A percentile compares a stretch with the other conserved stretches of the same genome.
phyloP scores from a whole-genome alignment of 1,284 basidiomycete species.

The Ceratobasidium sp. region DNA sequence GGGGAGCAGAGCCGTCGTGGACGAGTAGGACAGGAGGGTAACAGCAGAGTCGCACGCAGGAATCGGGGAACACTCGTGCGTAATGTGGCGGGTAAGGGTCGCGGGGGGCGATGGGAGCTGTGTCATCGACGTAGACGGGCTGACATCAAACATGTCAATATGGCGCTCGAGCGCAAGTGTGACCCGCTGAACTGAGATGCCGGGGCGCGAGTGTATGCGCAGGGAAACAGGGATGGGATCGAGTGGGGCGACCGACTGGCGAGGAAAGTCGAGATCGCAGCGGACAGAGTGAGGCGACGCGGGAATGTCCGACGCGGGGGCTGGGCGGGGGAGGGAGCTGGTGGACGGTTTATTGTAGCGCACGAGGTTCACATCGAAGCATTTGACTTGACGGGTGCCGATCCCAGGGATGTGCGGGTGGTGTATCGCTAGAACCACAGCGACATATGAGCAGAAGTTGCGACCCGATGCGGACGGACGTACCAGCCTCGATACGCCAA shows the following conservation, averaged over 20 bases:
- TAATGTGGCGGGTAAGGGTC: slow-evolving; percentile 63
- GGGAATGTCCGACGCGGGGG: slow-evolving; percentile 52
- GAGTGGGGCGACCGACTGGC: slow-evolving; percentile 56
- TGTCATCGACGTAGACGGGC: slow-evolving; percentile 55
- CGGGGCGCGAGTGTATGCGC: slow-evolving; percentile 53
- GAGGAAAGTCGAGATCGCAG: slow-evolving; percentile 56
- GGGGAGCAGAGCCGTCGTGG: slow-evolving; percentile 34
- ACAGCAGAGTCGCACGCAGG: slow-evolving; percentile 7
- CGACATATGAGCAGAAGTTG: slow-evolving; percentile 46
- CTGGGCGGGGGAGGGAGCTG: slow-evolving; percentile 51
- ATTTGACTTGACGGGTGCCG: slow-evolving; percentile 71
- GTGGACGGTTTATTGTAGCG: slow-evolving; percentile 66
- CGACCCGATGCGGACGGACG: slow-evolving; percentile 52
- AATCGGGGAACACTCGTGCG: slow-evolving; percentile 61
- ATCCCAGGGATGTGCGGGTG: slow-evolving; percentile 66
- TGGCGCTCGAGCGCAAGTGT: slow-evolving; percentile 55
- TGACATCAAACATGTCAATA: slow-evolving; percentile 54
- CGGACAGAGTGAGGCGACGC: slow-evolving; percentile 49
- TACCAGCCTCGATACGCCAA: slow-evolving; percentile 84
- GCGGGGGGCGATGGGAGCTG: slow-evolving; percentile 48
- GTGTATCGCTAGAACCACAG: slow-evolving; percentile 65
- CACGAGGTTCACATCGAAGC: slow-evolving; percentile 72
- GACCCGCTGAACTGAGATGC: slow-evolving; percentile 53
- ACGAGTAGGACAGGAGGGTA: slow-evolving; percentile 38
- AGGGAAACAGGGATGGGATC: slow-evolving; percentile 57